Evolutionary conservation across 345 rosid species (phyloP).

Genomic region (Nasturtium officinale): DNA sequence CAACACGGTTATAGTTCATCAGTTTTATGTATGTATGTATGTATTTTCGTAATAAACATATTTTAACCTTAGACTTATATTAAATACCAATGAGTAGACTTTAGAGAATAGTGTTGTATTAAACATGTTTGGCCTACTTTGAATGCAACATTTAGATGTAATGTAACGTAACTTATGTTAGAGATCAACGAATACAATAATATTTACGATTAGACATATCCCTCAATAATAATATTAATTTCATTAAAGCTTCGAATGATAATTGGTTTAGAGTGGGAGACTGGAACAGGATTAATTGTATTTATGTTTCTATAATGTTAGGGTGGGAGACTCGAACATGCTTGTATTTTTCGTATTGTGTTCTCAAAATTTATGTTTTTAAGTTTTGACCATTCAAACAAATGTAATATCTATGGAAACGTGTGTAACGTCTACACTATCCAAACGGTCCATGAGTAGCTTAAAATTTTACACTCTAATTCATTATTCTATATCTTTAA

Average conservation of each 20-base stretch:
- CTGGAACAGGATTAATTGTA: too few relatives aligned
- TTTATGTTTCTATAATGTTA: too few relatives aligned
- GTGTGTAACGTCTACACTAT: too few relatives aligned
- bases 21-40: constrained; percentile 19
- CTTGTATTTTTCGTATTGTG: too few relatives aligned
- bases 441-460: too few relatives aligned
- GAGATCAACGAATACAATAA: constrained; percentile 9
- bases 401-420: too few relatives aligned
- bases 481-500: constrained; percentile 4
- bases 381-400: too few relatives aligned
- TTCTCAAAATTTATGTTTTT: too few relatives aligned
- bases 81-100: constrained; percentile 25
- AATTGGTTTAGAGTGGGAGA: too few relatives aligned
- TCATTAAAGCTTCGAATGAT: too few relatives aligned
- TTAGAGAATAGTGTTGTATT: constrained; percentile 16
- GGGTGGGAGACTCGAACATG: too few relatives aligned
- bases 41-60: constrained; percentile 15
- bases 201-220: not conserved
- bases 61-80: constrained; percentile 11
- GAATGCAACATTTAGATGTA: constrained; percentile 17
- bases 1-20: constrained; percentile 34
- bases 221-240: constrained; percentile 3
- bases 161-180: not conserved
- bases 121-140: constrained; percentile 20
- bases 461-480: not conserved